A percentile compares a stretch with the other conserved stretches of the same genome.
These are phyloP conservation scores for Mrakia hoshinonis DNA, from an alignment of 768 basidiomycete genomes.

Conservation along the genomic window DNA sequence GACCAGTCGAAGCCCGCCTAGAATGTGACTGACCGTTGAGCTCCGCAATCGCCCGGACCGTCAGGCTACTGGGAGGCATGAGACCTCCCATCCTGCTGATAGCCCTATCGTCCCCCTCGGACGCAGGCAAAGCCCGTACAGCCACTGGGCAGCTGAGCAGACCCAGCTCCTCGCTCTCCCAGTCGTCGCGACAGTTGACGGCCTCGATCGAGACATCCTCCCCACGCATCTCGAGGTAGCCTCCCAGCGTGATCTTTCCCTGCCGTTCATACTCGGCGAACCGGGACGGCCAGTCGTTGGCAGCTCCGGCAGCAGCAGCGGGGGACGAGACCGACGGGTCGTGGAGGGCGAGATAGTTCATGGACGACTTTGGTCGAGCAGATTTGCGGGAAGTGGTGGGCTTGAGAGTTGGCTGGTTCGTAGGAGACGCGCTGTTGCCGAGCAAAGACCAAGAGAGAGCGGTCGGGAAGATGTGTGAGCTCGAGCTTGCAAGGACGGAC, in stretches of 20 bases:
- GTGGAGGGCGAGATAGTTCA: slow-evolving; percentile 10
- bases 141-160: background rate
- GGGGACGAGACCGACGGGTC: background rate
- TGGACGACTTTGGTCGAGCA: background rate
- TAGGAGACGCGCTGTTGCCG: background rate
- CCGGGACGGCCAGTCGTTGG: slow-evolving; percentile 7
- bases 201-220: background rate
- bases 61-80: slow-evolving; percentile 16
- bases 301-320: background rate
- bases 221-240: slow-evolving; percentile 15
- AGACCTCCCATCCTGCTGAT: slow-evolving; percentile 18
- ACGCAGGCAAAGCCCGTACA: background rate
- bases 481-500: background rate
- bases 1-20: background rate
- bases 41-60: slow-evolving; percentile 18
- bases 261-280: slow-evolving; percentile 8
- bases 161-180: slow-evolving; percentile 8
- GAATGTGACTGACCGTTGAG: slow-evolving; percentile 11
- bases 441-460: background rate
- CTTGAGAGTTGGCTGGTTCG: background rate
- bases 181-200: background rate
- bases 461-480: background rate
- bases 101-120: background rate
- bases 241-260: slow-evolving; percentile 12
- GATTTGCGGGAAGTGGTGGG: slow-evolving; percentile 6